These are phyloP conservation scores for Boletus sp. DNA, from an alignment of 768 basidiomycete species.

Conservation along the genomic window DNA sequence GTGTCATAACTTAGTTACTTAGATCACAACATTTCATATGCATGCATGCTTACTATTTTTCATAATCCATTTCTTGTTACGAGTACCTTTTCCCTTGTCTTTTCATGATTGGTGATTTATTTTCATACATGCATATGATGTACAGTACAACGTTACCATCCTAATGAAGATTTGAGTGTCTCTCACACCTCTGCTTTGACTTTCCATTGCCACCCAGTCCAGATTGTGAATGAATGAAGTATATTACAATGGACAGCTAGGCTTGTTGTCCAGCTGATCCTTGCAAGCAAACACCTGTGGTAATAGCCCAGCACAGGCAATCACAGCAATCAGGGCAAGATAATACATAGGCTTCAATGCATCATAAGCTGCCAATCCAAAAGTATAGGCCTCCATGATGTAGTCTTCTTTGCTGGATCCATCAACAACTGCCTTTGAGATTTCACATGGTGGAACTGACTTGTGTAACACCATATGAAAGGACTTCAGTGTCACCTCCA, in stretches of 20 bases:
- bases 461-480: not conserved
- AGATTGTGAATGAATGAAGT: not conserved
- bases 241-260: accelerated
- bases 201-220: not conserved
- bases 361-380: not conserved
- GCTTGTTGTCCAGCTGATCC: not conserved
- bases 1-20: too few species aligned
- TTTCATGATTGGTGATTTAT: not conserved
- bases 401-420: not conserved
- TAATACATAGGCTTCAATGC: not conserved
- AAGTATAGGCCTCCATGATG: not conserved
- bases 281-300: not conserved
- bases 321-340: not conserved
- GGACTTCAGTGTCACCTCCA: not conserved
- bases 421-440: not conserved
- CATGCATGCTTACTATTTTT: not conserved
- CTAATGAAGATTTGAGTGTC: not conserved
- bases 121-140: not conserved
- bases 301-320: not conserved
- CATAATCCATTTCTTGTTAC: not conserved
- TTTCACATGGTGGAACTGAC: not conserved
- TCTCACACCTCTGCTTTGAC: not conserved
- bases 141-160: not conserved
- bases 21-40: too few species aligned
- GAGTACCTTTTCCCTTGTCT: not conserved